phyloP scores from a whole-genome alignment of 768 basidiomycete genomes.

The Amanita exitialis region DNA sequence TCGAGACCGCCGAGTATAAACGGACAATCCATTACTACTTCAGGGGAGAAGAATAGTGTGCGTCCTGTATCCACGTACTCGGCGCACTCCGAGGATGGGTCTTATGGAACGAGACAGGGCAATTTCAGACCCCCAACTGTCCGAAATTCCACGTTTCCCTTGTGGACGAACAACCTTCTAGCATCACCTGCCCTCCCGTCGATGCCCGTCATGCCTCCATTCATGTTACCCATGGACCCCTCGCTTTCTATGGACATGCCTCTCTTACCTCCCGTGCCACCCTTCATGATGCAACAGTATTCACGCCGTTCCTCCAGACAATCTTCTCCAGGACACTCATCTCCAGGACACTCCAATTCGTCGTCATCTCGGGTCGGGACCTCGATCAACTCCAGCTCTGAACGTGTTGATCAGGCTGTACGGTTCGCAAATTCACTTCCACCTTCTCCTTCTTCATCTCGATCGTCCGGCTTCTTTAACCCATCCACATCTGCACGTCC shows the following conservation, averaged over 20 bases:
- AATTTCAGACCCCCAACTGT: slow-evolving; percentile 18
- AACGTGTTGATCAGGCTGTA: slow-evolving; percentile 16
- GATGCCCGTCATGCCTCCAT: slow-evolving; percentile 19
- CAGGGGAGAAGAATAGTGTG: slow-evolving; percentile 17
- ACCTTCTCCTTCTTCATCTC: slow-evolving; percentile 6
- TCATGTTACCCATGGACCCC: slow-evolving; percentile 3
- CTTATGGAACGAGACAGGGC: slow-evolving; percentile 22
- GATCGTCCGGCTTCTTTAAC: neutral
- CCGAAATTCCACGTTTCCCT: slow-evolving; percentile 24
- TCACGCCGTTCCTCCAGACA: slow-evolving; percentile 27
- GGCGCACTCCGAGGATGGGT: slow-evolving; percentile 43
- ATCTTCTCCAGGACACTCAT: slow-evolving; percentile 24
- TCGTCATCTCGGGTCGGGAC: slow-evolving; percentile 26
- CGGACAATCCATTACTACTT: slow-evolving; percentile 23
- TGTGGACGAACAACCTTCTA: slow-evolving; percentile 29
- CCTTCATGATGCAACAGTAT: slow-evolving; percentile 65
- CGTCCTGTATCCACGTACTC: slow-evolving; percentile 51
- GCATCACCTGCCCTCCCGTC: slow-evolving; percentile 27
- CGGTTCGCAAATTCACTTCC: slow-evolving; percentile 12
- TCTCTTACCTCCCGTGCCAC: slow-evolving; percentile 60
- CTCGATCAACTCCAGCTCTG: slow-evolving; percentile 23
- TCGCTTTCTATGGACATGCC: slow-evolving; percentile 51
- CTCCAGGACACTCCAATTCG: slow-evolving; percentile 23
- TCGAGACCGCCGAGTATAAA: slow-evolving; percentile 38
- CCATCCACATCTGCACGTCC: neutral